Percentiles rank a stretch among this genome's conserved stretches.
Conservation (phyloP, 208 protist genomes). For the Leishmania tarentolae region DNA sequence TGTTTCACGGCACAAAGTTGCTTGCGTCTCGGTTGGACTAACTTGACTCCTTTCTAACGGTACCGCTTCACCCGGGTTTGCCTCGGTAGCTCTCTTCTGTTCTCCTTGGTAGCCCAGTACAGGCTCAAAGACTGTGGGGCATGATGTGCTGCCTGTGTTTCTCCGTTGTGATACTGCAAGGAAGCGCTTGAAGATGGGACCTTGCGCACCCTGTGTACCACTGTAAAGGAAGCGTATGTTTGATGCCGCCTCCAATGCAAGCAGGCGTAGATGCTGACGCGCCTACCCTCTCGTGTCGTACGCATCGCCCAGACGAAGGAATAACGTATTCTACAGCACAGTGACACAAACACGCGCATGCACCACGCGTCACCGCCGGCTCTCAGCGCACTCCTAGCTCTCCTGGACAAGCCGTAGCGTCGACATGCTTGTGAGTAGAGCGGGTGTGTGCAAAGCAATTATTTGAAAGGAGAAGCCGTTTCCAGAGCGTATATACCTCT, state of each 20-base stretch:
- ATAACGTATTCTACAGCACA: conserved; percentile 2
- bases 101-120: not conserved
- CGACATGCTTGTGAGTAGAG: not conserved
- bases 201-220: not conserved
- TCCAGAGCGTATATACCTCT: not conserved
- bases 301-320: conserved; percentile 2
- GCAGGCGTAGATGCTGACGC: not conserved
- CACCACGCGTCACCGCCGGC: not conserved
- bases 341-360: not conserved
- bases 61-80: not conserved
- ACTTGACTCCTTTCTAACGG: not conserved
- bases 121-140: not conserved
- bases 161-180: not conserved
- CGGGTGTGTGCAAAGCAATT: not conserved
- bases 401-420: not conserved
- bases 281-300: not conserved
- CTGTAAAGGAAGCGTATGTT: not conserved
- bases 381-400: not conserved
- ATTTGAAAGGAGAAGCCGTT: not conserved
- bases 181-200: not conserved
- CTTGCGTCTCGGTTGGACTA: not conserved
- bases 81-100: not conserved
- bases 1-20: not conserved
- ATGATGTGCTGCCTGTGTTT: not conserved
- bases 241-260: not conserved